Conservation (phyloP, 1,284 basidiomycete species). For the Grifola frondosa region DNA sequence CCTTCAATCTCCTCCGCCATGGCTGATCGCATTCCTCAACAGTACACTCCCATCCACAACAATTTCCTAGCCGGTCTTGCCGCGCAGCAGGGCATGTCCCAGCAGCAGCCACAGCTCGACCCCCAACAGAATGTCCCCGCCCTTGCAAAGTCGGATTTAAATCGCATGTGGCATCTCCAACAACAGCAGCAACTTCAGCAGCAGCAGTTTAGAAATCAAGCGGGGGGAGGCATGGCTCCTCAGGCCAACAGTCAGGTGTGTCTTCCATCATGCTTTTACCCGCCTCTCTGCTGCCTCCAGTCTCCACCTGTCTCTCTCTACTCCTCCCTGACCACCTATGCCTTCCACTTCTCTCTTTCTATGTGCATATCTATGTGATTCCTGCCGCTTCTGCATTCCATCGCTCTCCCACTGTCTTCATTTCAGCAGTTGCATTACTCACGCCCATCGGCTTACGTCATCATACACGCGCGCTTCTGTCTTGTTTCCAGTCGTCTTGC, state of each 20-base stretch:
- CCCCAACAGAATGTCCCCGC: conserved; percentile 41
- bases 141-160: conserved; percentile 46
- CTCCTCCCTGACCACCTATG: too few relatives aligned
- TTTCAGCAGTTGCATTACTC: conserved; percentile 6
- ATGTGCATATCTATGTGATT: too few relatives aligned
- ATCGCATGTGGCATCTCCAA: conserved; percentile 57
- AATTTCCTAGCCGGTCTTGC: conserved; percentile 45
- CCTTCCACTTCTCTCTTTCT: too few relatives aligned
- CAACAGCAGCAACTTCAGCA: conserved; percentile 40
- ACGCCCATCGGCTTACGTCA: conserved; percentile 22
- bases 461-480: conserved; percentile 3
- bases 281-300: neutral
- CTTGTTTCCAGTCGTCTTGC: neutral
- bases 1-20: conserved; percentile 18
- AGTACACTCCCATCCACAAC: conserved; percentile 24
- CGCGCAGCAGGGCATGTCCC: conserved; percentile 46
- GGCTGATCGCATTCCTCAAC: conserved; percentile 15
- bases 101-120: conserved; percentile 28
- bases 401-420: conserved; percentile 10
- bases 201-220: conserved; percentile 41
- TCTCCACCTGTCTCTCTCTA: neutral
- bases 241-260: conserved; percentile 29
- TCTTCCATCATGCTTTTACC: conserved; percentile 5
- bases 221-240: conserved; percentile 40
- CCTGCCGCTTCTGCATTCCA: too few relatives aligned